Evolutionary conservation across 148 eudicot species (phyloP).

Genomic region (Chenopodium berlandieri): DNA sequence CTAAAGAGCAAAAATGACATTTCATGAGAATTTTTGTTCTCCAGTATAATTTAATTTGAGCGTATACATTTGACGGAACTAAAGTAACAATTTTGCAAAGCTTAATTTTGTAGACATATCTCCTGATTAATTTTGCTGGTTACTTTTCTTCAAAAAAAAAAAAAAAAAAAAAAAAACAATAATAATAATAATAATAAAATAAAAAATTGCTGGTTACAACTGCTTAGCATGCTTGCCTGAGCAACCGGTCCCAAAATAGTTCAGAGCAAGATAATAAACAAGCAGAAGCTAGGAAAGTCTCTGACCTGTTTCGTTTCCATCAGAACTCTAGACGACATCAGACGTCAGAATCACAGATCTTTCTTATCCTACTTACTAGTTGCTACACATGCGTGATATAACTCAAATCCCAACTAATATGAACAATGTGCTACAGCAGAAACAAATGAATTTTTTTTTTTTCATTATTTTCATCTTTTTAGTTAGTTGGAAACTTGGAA

Average conservation of each 20-base stretch:
- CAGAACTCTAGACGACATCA: background rate
- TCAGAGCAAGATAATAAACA: background rate
- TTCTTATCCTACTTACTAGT: background rate
- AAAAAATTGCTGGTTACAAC: too few species aligned
- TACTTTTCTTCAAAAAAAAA: too few species aligned
- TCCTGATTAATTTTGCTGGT: background rate
- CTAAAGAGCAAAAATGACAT: conserved; percentile 33
- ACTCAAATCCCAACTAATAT: background rate
- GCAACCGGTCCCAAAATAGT: background rate
- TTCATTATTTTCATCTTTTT: too few species aligned
- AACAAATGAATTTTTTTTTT: too few species aligned
- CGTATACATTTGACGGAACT: background rate
- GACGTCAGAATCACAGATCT: background rate
- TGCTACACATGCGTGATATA: too few species aligned
- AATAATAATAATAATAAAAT: too few species aligned
- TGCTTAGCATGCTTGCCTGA: background rate
- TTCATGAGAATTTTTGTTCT: background rate
- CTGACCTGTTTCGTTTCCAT: background rate
- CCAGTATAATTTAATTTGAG: background rate
- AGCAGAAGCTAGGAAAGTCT: too few species aligned
- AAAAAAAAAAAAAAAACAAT: too few species aligned
- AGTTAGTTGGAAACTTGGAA: too few species aligned
- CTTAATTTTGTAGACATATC: background rate
- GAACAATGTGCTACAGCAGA: background rate
- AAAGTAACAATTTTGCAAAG: conserved; percentile 1